These are phyloP conservation scores for Phytophthora ramorum DNA, from an alignment of 352 stramenopile genomes.

Conservation along the genomic window DNA sequence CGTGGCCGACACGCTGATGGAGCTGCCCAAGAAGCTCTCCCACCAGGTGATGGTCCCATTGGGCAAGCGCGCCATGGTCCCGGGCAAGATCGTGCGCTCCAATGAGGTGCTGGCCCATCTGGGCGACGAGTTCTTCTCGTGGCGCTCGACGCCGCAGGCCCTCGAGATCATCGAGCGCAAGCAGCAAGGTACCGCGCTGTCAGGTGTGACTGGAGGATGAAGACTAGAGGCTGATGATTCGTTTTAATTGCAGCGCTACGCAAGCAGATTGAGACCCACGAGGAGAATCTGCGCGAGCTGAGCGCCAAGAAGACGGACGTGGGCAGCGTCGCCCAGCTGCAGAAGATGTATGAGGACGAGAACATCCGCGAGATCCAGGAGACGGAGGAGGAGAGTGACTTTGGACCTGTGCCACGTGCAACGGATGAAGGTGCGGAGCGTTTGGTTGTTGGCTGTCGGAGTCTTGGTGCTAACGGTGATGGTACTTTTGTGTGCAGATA, in stretches of 20 bases:
- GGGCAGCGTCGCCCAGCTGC: conserved; percentile 67
- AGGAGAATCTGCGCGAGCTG: conserved; percentile 53
- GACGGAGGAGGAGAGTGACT: conserved; percentile 79
- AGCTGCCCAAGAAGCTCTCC: conserved; percentile 81
- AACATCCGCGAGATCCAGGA: conserved; percentile 90
- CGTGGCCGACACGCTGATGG: conserved; percentile 58
- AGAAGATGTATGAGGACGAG: conserved; percentile 87
- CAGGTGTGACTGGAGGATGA: not conserved
- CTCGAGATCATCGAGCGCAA: conserved; percentile 76
- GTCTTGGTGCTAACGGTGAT: not conserved
- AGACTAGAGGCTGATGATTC: not conserved
- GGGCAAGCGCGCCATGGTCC: conserved; percentile 84
- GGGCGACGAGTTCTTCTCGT: conserved; percentile 84
- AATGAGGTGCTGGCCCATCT: conserved; percentile 88
- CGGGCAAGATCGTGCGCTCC: conserved; percentile 82
- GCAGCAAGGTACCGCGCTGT: conserved; percentile 62
- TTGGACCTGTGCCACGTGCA: conserved; percentile 40
- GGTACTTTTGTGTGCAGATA: conserved; percentile 41
- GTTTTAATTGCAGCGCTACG: conserved; percentile 42
- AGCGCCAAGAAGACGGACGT: conserved; percentile 73
- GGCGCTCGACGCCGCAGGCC: conserved; percentile 69
- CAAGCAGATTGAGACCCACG: conserved; percentile 62
- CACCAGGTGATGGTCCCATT: conserved; percentile 87
- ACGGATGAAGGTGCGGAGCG: conserved; percentile 64
- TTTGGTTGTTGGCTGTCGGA: not conserved